Conservation (phyloP, 2,329 filamentous ascomycete genomes). For the Dactylonectria macrodidyma region DNA sequence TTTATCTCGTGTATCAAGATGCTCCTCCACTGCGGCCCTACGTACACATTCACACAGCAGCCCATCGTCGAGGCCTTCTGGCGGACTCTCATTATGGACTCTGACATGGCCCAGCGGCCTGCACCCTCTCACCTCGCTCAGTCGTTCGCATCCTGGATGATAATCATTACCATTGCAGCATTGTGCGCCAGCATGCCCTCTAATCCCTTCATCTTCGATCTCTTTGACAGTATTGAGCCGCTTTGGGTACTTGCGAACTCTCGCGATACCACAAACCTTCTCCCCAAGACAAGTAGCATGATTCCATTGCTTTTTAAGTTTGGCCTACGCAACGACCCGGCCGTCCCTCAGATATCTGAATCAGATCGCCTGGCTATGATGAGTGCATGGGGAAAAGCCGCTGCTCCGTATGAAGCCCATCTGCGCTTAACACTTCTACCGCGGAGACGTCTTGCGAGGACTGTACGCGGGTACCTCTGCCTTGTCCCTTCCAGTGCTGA, state of each 20-base stretch:
- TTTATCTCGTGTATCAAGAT: conserved; percentile 37
- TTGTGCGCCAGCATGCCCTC: conserved; percentile 16
- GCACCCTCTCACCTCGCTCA: conserved; percentile 32
- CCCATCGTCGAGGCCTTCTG: conserved; percentile 48
- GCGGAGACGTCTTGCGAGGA: conserved; percentile 37
- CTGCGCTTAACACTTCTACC: conserved; percentile 32
- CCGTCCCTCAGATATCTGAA: conserved; percentile 24
- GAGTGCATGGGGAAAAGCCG: conserved; percentile 24
- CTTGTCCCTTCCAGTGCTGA: conserved; percentile 35
- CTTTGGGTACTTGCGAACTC: conserved; percentile 43
- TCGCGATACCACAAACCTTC: conserved; percentile 34
- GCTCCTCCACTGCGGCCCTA: conserved; percentile 40
- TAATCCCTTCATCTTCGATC: conserved; percentile 31
- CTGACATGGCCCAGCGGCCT: conserved; percentile 38
- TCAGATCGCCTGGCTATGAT: conserved; percentile 25
- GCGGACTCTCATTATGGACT: conserved; percentile 46
- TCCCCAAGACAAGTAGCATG: conserved; percentile 36
- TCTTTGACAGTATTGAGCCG: conserved; percentile 39
- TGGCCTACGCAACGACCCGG: conserved; percentile 29
- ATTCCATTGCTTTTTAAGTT: conserved; percentile 32
- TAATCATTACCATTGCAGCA: conserved; percentile 31
- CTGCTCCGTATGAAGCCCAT: conserved; percentile 37
- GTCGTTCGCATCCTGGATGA: conserved; percentile 38
- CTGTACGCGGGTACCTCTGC: conserved; percentile 38
- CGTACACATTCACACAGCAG: conserved; percentile 38